Percentiles rank a stretch among this genome's conserved stretches.
These are phyloP conservation scores for Pseudogymnoascus sp. DNA, from an alignment of 2,329 filamentous ascomycete genomes.

Conservation along the genomic window DNA sequence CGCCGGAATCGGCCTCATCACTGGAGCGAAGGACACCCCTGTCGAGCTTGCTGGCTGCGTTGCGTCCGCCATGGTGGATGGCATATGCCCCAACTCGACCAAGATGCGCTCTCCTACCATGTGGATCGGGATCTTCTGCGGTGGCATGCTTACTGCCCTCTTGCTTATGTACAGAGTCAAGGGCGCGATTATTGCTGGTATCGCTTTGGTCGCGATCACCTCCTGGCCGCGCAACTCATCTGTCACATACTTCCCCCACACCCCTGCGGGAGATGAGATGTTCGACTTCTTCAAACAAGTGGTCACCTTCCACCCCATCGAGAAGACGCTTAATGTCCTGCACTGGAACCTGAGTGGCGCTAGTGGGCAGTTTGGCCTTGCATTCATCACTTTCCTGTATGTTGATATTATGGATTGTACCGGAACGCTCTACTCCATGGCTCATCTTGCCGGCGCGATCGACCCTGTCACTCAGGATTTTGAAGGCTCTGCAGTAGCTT, in stretches of 20 bases:
- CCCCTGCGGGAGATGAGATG: constrained; percentile 56
- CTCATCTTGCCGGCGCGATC: constrained; percentile 72
- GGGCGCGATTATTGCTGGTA: constrained; percentile 78
- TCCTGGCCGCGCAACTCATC: constrained; percentile 75
- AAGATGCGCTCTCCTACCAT: constrained; percentile 81
- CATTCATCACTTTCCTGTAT: constrained; percentile 83
- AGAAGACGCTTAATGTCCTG: constrained; percentile 61
- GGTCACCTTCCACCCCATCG: constrained; percentile 75
- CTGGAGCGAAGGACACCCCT: constrained; percentile 62
- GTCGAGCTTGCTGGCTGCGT: constrained; percentile 61
- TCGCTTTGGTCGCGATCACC: constrained; percentile 77
- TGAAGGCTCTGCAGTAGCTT: constrained; percentile 76
- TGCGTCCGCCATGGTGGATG: constrained; percentile 31
- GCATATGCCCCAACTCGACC: constrained; percentile 53
- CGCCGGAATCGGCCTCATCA: constrained; percentile 74
- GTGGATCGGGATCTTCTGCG: constrained; percentile 87
- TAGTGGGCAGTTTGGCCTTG: constrained; percentile 71
- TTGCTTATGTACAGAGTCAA: constrained; percentile 83
- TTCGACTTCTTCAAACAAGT: constrained; percentile 89
- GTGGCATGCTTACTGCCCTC: constrained; percentile 71
- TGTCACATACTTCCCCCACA: constrained; percentile 78
- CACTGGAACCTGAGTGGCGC: constrained; percentile 61
- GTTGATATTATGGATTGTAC: constrained; percentile 86
- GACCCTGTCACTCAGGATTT: constrained; percentile 82
- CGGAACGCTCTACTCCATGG: constrained; percentile 85